Evolutionary conservation across 352 stramenopile genomes (phyloP), one percentile per base, ranked within the genome.

Genomic region (Pythium folliculosum): DNA sequence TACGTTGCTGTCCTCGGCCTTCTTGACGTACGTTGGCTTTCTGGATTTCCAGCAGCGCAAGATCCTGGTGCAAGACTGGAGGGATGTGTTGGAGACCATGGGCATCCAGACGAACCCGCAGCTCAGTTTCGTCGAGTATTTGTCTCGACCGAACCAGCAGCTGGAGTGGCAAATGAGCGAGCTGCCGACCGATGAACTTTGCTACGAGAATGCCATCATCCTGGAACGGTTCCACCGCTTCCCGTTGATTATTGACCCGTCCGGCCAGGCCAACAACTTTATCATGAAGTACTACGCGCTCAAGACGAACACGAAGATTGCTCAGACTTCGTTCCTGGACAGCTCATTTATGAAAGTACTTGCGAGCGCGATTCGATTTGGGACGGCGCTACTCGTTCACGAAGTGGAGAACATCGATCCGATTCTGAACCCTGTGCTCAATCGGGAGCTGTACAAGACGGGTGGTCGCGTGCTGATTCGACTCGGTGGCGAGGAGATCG

Each of bases 261-360:
- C 96, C 16, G 98, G 97, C 3, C 92, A 99, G 80, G 98, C 97
- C 1, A 98, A 98, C 68, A 92, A 96, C 67, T 99, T 99, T 73
- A 90, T 99, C 54, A 97, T 99, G 91, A 97, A 97, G 52, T 97
- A 99, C 64, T 99, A 98, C 71, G 88, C 90, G 48, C 76, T 96
- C 21, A 92, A 97, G 70, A 91, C 81, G 0, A 92, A 83, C 56
- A 84, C 84, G 21, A 98, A 97, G 69, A 99, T 99, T 60, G 86
- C 97, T 54, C 98, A 99, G 65, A 99, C 98, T 5, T 99, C 96
- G 32, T 99, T 99, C 79, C 77, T 99, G 57, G 98, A 99, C 73
- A 97, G 96, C 47, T 97, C 93, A 9, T 99, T 99, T 82, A 99
- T 99, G 86, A 99, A 99, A 76, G 98, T 98, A n/a, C 80, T 99